A percentile compares a stretch with the other conserved stretches of the same genome.
Conservation (phyloP, 345 rosid genomes). For the Bruguiera sexangula region DNA sequence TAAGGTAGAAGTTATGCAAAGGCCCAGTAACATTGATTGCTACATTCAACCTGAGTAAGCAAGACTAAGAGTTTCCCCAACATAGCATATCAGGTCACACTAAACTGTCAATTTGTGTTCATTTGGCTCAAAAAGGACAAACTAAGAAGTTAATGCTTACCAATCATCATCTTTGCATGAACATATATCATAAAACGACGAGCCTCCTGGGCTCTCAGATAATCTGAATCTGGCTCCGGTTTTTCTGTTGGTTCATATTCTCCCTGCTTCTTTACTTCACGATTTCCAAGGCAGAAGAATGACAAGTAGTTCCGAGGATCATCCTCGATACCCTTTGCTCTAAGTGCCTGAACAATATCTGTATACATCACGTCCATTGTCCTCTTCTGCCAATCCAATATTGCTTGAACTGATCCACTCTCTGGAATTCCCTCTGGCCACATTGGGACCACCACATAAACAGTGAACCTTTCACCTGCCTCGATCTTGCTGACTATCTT, state of each 20-base stretch:
- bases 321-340: constrained; percentile 59
- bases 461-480: constrained; percentile 78
- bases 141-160: constrained; percentile 30
- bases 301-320: constrained; percentile 88
- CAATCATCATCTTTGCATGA: constrained; percentile 97
- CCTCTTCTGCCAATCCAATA: constrained; percentile 93
- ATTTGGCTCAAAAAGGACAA: too few species aligned
- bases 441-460: constrained; percentile 90
- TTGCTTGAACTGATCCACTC: constrained; percentile 90
- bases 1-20: too few species aligned
- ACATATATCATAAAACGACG: constrained; percentile 98
- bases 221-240: constrained; percentile 87
- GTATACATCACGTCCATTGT: constrained; percentile 97
- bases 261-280: constrained; percentile 81
- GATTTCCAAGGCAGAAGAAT: constrained; percentile 91
- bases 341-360: constrained; percentile 71
- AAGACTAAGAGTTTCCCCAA: too few species aligned
- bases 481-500: constrained; percentile 94
- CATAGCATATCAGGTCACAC: too few species aligned
- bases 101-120: too few species aligned
- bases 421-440: constrained; percentile 99
- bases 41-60: too few species aligned
- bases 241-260: constrained; percentile 80
- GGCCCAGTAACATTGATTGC: too few species aligned
- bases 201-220: constrained; percentile 82